Evolutionary conservation across 371 early-diverging fungal species (phyloP), one percentile per base, ranked within the genome.

Genomic region (Syncephalastrum monosporum): DNA sequence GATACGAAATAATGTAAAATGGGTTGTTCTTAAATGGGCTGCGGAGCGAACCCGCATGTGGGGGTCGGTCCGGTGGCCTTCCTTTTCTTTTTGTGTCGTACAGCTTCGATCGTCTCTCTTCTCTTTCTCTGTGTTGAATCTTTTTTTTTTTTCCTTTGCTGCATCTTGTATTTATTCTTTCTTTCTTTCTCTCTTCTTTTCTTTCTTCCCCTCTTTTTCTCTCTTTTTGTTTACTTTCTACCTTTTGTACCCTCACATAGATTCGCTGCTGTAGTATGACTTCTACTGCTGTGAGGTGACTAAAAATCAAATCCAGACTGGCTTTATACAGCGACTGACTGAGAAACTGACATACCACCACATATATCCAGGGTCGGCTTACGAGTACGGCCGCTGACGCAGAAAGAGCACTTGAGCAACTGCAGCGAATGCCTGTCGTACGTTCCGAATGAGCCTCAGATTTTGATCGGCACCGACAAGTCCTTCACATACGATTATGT

Each of bases 401-500:
- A 82, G 33, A 90, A 91, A 63, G 93, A 93, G 64, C 75, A 81
- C n/a, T 65, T 84, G 24, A 77, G 82, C 60, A 86, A 82, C 60
- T 82, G 84, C 50, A 75, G 79, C 33, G 88, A 88, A 69, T 86
- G 90, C 61, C 81, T 93, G 42, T 68, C 83, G 15, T 78, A 81
- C 59, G 75, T 84, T 46, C 84, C 84, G 23, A 72, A 81, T 48
- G 75, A 83, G 43, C 82, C 86, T 4, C 83, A 85, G 49, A 82
- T 88, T 23, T 59, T 81, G 38, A 80, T 88, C 16, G 86, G 85
- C 24, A 75, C 81, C 33, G 85, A 88, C 49, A 82, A 83, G 43
- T 81, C 85, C 4, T 97, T 94, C 74, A 87, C 90, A 52, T 96
- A 87, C 59, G 96, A 98, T 72, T 74, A 89, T 62, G 91, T 91